phyloP scores from a whole-genome alignment of 495 filamentous ascomycete species.

The Pseudevernia furfuracea region DNA sequence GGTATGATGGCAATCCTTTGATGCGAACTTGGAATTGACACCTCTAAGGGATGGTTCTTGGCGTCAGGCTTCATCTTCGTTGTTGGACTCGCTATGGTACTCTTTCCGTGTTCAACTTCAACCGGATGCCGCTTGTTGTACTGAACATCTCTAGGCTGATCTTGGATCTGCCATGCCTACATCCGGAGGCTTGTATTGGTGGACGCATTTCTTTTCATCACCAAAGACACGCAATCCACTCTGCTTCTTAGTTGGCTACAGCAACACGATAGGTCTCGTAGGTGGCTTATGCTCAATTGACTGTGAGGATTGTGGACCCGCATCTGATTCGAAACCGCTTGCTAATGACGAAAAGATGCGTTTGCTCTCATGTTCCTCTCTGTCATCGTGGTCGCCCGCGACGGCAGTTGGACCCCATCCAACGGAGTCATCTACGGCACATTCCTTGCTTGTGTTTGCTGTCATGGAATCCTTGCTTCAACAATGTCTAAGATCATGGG shows the following conservation, averaged over 20 bases:
- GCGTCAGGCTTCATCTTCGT: constrained; percentile 57
- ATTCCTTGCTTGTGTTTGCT: constrained; percentile 50
- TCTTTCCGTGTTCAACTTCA: not conserved
- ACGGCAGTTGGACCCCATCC: constrained; percentile 55
- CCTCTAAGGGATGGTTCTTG: constrained; percentile 49
- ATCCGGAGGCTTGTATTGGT: constrained; percentile 61
- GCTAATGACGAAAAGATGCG: constrained; percentile 33
- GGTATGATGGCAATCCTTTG: not conserved
- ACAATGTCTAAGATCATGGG: constrained; percentile 54
- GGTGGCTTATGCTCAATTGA: constrained; percentile 57
- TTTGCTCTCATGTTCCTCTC: constrained; percentile 48
- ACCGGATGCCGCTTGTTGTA: not conserved
- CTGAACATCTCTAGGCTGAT: constrained; percentile 44
- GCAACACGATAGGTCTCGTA: constrained; percentile 60
- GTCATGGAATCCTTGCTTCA: constrained; percentile 52
- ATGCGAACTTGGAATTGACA: not conserved
- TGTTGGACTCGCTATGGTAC: constrained; percentile 58
- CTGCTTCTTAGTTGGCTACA: constrained; percentile 64
- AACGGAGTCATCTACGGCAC: constrained; percentile 55
- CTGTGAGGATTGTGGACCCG: constrained; percentile 34
- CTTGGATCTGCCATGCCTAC: constrained; percentile 64
- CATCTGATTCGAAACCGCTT: not conserved
- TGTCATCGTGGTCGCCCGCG: constrained; percentile 52
- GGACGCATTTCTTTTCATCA: constrained; percentile 61
- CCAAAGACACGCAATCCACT: constrained; percentile 54